Percentiles rank a stretch among this genome's conserved stretches.
Conservation (phyloP, 805 yeast species). For the Metschnikowia orientalis region DNA sequence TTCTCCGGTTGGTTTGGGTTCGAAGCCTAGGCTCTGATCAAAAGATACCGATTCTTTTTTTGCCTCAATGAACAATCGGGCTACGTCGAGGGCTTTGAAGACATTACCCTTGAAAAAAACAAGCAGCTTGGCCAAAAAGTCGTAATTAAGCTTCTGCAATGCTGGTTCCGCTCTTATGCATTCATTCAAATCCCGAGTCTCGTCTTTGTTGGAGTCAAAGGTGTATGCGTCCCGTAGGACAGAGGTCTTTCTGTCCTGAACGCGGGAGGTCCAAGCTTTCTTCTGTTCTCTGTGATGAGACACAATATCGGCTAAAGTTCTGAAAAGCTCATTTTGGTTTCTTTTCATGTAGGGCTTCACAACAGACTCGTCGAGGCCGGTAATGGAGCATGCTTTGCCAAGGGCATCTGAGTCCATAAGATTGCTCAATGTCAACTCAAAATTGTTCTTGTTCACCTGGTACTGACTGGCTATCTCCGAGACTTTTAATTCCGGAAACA, state of each 20-base stretch:
- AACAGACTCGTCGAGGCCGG: constrained; percentile 5
- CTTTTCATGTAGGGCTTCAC: constrained; percentile 20
- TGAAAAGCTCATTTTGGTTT: constrained; percentile 23
- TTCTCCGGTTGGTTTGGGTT: neutral
- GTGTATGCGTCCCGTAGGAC: constrained; percentile 6
- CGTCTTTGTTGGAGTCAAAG: constrained; percentile 21
- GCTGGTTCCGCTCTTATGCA: constrained; percentile 21
- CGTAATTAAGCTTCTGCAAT: constrained; percentile 33
- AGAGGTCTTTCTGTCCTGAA: constrained; percentile 7
- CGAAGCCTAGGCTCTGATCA: constrained; percentile 10
- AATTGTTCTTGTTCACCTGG: constrained; percentile 25
- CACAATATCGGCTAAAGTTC: constrained; percentile 37
- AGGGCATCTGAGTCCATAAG: constrained; percentile 9
- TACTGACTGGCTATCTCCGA: constrained; percentile 27
- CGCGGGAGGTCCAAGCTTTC: constrained; percentile 10
- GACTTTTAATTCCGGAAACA: constrained; percentile 43
- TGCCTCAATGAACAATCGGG: constrained; percentile 29
- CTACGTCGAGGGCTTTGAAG: constrained; percentile 32
- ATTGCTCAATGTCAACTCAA: constrained; percentile 24
- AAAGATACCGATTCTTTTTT: constrained; percentile 25
- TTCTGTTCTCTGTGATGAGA: constrained; percentile 11
- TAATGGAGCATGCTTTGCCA: constrained; percentile 4
- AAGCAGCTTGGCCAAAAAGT: constrained; percentile 37
- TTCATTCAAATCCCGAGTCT: constrained; percentile 8
- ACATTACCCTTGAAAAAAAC: constrained; percentile 44